Percentiles rank a stretch among this genome's conserved stretches.
These are phyloP conservation scores for Saururus chinensis DNA, from an alignment of 164 flowering plant species.

Conservation along the genomic window DNA sequence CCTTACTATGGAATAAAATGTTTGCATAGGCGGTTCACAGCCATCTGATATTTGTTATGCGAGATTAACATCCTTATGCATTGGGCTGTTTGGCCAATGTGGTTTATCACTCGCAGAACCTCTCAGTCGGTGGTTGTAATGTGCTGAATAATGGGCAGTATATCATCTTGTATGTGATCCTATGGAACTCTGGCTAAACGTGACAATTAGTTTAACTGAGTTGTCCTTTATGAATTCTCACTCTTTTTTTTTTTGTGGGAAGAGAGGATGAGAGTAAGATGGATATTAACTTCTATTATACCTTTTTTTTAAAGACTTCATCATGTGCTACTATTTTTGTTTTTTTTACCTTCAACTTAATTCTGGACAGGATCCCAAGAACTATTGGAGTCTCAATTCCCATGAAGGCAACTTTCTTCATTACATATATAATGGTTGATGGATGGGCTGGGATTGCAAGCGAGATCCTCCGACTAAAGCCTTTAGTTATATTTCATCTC, in stretches of 20 bases:
- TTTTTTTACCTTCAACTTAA: no score
- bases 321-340: not conserved
- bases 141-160: no score
- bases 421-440: constrained; percentile 94
- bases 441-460: constrained; percentile 98
- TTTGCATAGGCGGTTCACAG: no score
- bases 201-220: not conserved
- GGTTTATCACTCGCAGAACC: no score
- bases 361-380: constrained; percentile 72
- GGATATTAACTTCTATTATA: not conserved
- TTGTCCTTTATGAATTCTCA: not conserved
- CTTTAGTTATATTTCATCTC: constrained; percentile 72
- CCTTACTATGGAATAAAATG: no score
- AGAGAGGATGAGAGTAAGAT: not conserved
- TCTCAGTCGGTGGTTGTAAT: no score
- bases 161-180: no score
- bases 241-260: not conserved
- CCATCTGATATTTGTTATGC: no score
- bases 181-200: no score
- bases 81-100: no score
- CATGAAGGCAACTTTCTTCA: constrained; percentile 96
- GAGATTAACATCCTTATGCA: no score
- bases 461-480: constrained; percentile 82
- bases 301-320: not conserved
- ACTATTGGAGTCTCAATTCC: constrained; percentile 95